phyloP scores from a whole-genome alignment of 192 early-diverging fungal genomes.

The Backusella tarrabulga region DNA sequence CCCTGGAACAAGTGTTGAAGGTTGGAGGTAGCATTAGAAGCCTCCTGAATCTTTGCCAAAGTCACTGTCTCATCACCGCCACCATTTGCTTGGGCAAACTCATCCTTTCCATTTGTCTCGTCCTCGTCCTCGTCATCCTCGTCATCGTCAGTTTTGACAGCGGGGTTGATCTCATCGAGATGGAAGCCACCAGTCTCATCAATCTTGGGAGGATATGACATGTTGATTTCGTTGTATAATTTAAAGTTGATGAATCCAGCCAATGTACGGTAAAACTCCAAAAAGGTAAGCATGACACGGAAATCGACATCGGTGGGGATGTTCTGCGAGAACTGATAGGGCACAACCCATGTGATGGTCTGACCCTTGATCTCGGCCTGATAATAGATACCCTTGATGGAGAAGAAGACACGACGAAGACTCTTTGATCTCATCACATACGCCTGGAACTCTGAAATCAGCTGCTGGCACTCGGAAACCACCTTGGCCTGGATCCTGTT shows the following conservation, averaged over 20 bases:
- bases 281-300: slow-evolving; percentile 94
- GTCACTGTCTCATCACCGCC: slow-evolving; percentile 42
- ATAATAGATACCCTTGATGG: slow-evolving; percentile 99
- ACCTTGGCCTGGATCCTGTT: slow-evolving; percentile 56
- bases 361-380: slow-evolving; percentile 97
- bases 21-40: slow-evolving; percentile 41
- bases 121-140: slow-evolving; percentile 46
- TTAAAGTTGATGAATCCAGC: slow-evolving; percentile 94
- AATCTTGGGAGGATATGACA: slow-evolving; percentile 89
- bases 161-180: slow-evolving; percentile 54
- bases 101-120: slow-evolving; percentile 42
- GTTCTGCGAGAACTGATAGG: slow-evolving; percentile 92
- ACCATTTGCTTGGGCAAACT: slow-evolving; percentile 42
- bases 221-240: slow-evolving; percentile 84
- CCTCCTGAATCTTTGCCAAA: slow-evolving; percentile 50
- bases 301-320: slow-evolving; percentile 94
- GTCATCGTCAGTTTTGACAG: slow-evolving; percentile 11
- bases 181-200: slow-evolving; percentile 70
- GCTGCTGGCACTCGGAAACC: slow-evolving; percentile 73
- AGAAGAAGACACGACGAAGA: slow-evolving; percentile 89
- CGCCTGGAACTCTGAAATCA: slow-evolving; percentile 93
- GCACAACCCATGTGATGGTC: slow-evolving; percentile 92
- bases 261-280: slow-evolving; percentile 93
- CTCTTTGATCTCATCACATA: slow-evolving; percentile 78
- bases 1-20: slow-evolving; percentile 53